Evolutionary conservation across 2,329 filamentous ascomycete genomes (phyloP), one percentile per base, ranked within the genome.

Genomic region (Cytospora mali): DNA sequence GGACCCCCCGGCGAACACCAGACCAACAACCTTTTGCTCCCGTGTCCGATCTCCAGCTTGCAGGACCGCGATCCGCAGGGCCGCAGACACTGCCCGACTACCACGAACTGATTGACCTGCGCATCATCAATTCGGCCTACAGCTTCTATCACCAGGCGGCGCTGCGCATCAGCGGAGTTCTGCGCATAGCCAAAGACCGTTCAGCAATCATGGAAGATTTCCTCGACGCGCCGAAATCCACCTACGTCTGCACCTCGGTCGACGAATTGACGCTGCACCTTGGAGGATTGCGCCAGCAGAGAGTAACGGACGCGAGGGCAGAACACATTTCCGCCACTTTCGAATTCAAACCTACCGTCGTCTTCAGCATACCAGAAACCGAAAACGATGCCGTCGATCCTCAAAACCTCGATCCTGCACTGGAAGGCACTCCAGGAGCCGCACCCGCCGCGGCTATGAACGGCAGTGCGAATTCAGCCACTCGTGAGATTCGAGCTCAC

Each of bases 181-280:
- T 23, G 42, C 42, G 42, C 42, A 10, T 21, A 13, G n/a, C n/a
- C 42, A 46, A 23, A 11, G 5, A 9, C 21, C 57, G n/a, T 27
- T 50, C 60, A 16, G 66, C 54, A 18, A 50, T 35, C 42, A 76
- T 76, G 74, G 71, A 75, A 61, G 70, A 69, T 25, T 67, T 74
- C 13, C 29, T 60, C 35, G 74, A 73, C 58, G 68, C 71, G 29
- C 65, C 69, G 61, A 70, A 69, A 58, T 29, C 61, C 11, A 74
- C 71, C 57, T 64, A 69, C 25, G 62, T 69, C 13, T 79, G 77
- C 70, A 67, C 62, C 56, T 79, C 77, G 6, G 64, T 76, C 51
- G 77, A 80, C 21, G 81, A 86, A 29, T 72, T 87, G 7, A 76
- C 80, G 66, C 67, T 68, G 25, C 77, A 77, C n/a, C 71, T 87